A percentile compares a stretch with the other conserved stretches of the same genome.
These are phyloP conservation scores for Colletotrichum noveboracense DNA, from an alignment of 2,329 filamentous ascomycete genomes.

Conservation along the genomic window DNA sequence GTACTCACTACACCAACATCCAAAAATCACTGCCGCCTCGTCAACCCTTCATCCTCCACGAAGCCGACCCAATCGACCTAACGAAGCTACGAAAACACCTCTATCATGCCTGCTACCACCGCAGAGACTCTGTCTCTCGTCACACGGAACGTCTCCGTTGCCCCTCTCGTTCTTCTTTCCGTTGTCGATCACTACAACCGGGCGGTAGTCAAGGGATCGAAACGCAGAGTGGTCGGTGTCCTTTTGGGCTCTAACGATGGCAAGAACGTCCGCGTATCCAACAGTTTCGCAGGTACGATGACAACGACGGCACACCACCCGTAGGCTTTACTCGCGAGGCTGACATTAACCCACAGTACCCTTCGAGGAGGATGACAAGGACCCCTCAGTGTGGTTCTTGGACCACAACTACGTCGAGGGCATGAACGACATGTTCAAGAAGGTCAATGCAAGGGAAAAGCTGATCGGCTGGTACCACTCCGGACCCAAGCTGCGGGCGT, in stretches of 20 bases:
- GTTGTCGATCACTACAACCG: constrained; percentile 98
- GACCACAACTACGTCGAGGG: constrained; percentile 99
- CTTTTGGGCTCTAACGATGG: constrained; percentile 95
- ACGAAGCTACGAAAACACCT: constrained; percentile 15
- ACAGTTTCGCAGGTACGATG: constrained; percentile 90
- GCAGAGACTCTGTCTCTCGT: constrained; percentile 96
- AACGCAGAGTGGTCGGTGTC: constrained; percentile 90
- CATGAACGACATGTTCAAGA: constrained; percentile 99
- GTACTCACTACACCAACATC: background rate
- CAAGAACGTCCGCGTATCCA: constrained; percentile 94
- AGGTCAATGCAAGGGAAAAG: constrained; percentile 98
- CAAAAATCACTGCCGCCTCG: background rate
- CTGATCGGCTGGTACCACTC: constrained; percentile 99
- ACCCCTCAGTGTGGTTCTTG: constrained; percentile 98
- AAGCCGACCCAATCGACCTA: constrained; percentile 18
- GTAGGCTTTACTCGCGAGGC: constrained; percentile 11
- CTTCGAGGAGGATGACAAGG: constrained; percentile 98
- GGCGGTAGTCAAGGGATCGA: constrained; percentile 83
- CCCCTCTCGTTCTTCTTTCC: constrained; percentile 95
- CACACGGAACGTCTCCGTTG: constrained; percentile 93
- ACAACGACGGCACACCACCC: background rate
- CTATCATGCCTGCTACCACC: constrained; percentile 90
- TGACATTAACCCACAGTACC: constrained; percentile 68
- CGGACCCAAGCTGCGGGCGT: constrained; percentile 93
- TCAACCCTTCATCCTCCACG: constrained; percentile 4